These are phyloP conservation scores for Podospora pseudopauciseta DNA, from an alignment of 495 filamentous ascomycete genomes.

Conservation along the genomic window DNA sequence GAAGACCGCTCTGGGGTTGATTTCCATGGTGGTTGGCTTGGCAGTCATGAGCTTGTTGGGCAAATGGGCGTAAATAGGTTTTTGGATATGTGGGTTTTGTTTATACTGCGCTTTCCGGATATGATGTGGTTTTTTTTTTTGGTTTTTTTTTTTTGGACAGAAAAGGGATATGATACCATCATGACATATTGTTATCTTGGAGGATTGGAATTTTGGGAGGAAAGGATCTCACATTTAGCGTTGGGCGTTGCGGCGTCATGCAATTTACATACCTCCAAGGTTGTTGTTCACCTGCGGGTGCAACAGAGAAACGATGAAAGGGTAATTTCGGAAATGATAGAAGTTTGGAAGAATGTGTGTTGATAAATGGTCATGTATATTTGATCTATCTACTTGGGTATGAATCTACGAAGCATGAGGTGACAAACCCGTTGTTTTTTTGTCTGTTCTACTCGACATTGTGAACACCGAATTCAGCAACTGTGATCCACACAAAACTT, in stretches of 20 bases:
- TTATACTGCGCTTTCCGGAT: conserved; percentile 4
- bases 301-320: background rate
- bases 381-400: background rate
- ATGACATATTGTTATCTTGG: background rate
- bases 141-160: background rate
- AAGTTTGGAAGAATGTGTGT: background rate
- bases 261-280: background rate
- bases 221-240: background rate
- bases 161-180: conserved; percentile 1
- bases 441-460: too few species aligned
- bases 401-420: background rate
- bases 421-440: background rate
- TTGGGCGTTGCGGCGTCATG: background rate
- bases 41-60: conserved; percentile 34
- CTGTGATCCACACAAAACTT: too few species aligned
- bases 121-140: background rate
- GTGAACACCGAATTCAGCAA: too few species aligned
- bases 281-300: background rate
- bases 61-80: conserved; percentile 31
- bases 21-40: conserved; percentile 26
- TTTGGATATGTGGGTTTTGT: background rate
- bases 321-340: background rate
- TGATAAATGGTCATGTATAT: background rate
- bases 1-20: conserved; percentile 22
- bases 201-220: background rate